These are phyloP conservation scores for Nelumbo lutea DNA, from an alignment of 164 flowering plant species.

Conservation along the genomic window DNA sequence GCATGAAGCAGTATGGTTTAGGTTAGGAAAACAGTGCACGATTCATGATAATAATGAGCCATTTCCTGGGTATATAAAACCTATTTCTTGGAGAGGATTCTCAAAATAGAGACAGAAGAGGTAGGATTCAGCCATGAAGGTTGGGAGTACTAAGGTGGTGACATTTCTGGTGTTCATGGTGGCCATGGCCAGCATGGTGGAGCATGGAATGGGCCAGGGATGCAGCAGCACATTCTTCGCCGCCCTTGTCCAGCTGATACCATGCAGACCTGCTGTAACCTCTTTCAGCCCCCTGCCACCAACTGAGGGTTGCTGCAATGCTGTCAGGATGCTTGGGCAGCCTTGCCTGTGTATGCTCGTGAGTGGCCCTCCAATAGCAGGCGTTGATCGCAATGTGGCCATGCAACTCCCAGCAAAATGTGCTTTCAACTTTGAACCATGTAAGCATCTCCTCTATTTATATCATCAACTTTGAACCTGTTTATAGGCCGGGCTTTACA, in stretches of 20 bases:
- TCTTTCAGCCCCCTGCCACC: slow-evolving; percentile 75
- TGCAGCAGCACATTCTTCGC: slow-evolving; percentile 77
- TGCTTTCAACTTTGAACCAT: slow-evolving; percentile 62
- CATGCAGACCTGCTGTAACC: slow-evolving; percentile 78
- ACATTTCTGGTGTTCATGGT: slow-evolving; percentile 23
- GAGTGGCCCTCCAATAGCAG: slow-evolving; percentile 83
- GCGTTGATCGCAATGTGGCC: slow-evolving; percentile 78
- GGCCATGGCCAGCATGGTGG: slow-evolving; percentile 24
- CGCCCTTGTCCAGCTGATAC: slow-evolving; percentile 70
- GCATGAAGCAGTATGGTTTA: slow-evolving; percentile 20
- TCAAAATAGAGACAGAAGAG: not conserved
- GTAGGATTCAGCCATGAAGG: slow-evolving; percentile 25
- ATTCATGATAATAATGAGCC: not conserved
- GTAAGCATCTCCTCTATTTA: slow-evolving; percentile 20
- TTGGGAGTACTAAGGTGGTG: slow-evolving; percentile 8
- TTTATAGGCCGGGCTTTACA: too few species aligned
- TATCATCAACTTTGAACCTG: not conserved
- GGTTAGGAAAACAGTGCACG: slow-evolving; percentile 28
- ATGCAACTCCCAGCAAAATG: slow-evolving; percentile 76
- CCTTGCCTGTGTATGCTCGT: slow-evolving; percentile 74
- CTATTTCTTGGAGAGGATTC: not conserved
- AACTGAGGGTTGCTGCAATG: slow-evolving; percentile 66
- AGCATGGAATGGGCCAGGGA: slow-evolving; percentile 27
- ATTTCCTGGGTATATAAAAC: not conserved
- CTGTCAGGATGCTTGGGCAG: slow-evolving; percentile 64